phyloP scores from a whole-genome alignment of 2,329 filamentous ascomycete species.

The Ramularia endophylla region DNA sequence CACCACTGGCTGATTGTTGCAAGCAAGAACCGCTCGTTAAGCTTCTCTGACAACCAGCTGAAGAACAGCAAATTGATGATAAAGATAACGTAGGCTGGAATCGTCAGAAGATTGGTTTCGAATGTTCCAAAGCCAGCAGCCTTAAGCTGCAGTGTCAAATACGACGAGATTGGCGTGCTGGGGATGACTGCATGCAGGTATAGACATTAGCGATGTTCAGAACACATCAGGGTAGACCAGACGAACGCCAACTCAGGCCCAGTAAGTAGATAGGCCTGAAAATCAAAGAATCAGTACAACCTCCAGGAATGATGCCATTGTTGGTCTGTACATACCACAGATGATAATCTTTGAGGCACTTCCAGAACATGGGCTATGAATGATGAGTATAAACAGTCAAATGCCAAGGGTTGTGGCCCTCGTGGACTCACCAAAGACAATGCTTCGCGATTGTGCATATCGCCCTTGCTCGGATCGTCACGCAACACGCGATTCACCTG shows the following conservation, averaged over 20 bases:
- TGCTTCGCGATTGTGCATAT: slow-evolving; percentile 57
- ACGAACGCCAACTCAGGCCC: too few relatives aligned
- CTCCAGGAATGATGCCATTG: too few relatives aligned
- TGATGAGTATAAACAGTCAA: too few relatives aligned
- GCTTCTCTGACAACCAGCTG: slow-evolving; percentile 44
- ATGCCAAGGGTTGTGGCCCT: too few relatives aligned
- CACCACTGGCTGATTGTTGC: slow-evolving; percentile 36
- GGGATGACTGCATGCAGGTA: slow-evolving; percentile 18
- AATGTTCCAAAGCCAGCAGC: slow-evolving; percentile 38
- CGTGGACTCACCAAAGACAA: too few relatives aligned
- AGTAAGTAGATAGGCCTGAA: too few relatives aligned
- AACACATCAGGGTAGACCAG: too few relatives aligned
- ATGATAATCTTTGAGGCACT: slow-evolving; percentile 49
- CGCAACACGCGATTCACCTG: slow-evolving; percentile 59
- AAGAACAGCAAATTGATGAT: slow-evolving; percentile 46
- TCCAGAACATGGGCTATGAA: slow-evolving; percentile 41
- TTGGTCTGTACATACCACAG: slow-evolving; percentile 56
- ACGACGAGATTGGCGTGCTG: slow-evolving; percentile 32
- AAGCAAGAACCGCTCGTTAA: slow-evolving; percentile 49
- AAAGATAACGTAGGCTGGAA: slow-evolving; percentile 43
- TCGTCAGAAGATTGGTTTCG: slow-evolving; percentile 38
- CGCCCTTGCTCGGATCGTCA: slow-evolving; percentile 57
- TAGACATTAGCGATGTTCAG: too few relatives aligned
- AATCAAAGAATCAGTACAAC: too few relatives aligned
- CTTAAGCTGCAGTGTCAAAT: slow-evolving; percentile 36